Conservation (phyloP, 2,329 filamentous ascomycete genomes). For the Ophiostoma quercus region DNA sequence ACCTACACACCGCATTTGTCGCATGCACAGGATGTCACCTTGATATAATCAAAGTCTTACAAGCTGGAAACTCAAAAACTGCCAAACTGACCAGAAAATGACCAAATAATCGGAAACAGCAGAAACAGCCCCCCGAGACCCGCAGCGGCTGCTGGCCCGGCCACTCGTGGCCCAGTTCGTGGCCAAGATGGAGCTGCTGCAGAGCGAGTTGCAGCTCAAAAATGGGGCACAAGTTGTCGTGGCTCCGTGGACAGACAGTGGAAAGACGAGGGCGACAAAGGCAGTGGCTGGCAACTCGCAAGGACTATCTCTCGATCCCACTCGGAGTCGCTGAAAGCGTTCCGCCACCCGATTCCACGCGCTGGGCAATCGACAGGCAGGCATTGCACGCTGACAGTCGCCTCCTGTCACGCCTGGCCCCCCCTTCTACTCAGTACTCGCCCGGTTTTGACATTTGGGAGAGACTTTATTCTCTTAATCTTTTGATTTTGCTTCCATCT, state of each 20-base stretch:
- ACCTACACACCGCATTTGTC: neutral
- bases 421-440: neutral
- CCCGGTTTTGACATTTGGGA: neutral
- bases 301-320: too few species aligned
- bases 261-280: neutral
- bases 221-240: conserved; percentile 11
- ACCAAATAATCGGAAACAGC: neutral
- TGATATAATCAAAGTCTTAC: neutral
- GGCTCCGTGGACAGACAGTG: neutral
- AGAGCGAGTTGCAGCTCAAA: conserved; percentile 7
- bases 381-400: neutral
- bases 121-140: neutral
- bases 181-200: neutral
- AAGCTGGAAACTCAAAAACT: neutral
- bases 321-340: too few species aligned
- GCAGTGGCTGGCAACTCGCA: too few species aligned
- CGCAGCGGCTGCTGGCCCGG: conserved; percentile 7
- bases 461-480: neutral
- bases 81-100: neutral
- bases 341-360: neutral
- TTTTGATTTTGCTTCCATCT: neutral
- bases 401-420: too few species aligned
- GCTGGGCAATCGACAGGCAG: neutral
- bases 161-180: conserved; percentile 12
- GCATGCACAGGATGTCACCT: neutral